Percentiles rank a stretch among this genome's conserved stretches.
Evolutionary conservation across 306 rosid genomes (phyloP).

Genomic region (Clitoria ternatea): DNA sequence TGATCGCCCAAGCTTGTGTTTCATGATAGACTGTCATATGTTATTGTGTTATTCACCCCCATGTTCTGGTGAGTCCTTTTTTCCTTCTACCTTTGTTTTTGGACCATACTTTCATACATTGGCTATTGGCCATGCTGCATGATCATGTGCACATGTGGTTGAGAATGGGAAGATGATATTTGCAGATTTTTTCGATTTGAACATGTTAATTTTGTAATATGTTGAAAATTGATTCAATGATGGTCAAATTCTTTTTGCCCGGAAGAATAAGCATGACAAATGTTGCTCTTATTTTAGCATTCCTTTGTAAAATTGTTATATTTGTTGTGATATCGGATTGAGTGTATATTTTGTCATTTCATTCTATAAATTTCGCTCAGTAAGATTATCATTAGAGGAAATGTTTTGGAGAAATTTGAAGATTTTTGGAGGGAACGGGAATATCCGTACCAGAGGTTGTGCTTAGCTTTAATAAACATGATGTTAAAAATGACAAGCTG

Average conservation of each 20-base stretch:
- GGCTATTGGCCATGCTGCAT: not conserved
- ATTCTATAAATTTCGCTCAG: too few species aligned
- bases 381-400: too few species aligned
- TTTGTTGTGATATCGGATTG: not conserved
- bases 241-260: not conserved
- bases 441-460: too few species aligned
- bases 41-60: too few species aligned
- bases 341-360: not conserved
- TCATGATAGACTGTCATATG: too few species aligned
- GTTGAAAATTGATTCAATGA: not conserved
- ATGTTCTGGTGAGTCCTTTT: too few species aligned
- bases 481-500: too few species aligned
- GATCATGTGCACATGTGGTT: not conserved
- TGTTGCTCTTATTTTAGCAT: not conserved
- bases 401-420: too few species aligned
- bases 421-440: too few species aligned
- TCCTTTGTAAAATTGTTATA: not conserved
- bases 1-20: too few species aligned
- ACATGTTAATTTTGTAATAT: not conserved
- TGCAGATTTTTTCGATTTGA: not conserved
- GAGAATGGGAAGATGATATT: not conserved
- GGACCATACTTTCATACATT: not conserved
- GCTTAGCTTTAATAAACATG: too few species aligned
- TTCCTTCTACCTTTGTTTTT: not conserved
- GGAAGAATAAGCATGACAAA: not conserved